Conservation (phyloP, 2,329 filamentous ascomycete species). For the Dactylonectria macrodidyma region DNA sequence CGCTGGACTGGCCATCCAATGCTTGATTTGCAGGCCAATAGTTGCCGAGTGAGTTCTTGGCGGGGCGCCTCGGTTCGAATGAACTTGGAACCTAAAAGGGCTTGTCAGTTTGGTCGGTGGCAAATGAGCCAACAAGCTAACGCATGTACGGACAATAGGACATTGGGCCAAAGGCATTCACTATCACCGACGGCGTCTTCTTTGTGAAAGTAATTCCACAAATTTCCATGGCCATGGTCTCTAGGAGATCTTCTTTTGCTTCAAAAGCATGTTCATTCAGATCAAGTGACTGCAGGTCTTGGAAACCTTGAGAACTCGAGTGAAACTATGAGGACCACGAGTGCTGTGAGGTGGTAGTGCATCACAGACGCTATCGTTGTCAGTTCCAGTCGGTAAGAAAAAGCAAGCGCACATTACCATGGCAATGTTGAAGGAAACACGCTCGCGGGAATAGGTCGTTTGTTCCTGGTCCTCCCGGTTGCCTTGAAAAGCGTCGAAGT, state of each 20-base stretch:
- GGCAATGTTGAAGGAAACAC: slow-evolving; percentile 59
- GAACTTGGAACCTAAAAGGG: slow-evolving; percentile 48
- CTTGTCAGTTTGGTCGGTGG: neutral
- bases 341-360: slow-evolving; percentile 59
- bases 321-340: slow-evolving; percentile 50
- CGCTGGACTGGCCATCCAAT: slow-evolving; percentile 58
- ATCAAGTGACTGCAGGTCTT: slow-evolving; percentile 3
- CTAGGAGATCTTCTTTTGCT: slow-evolving; percentile 47
- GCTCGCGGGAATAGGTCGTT: slow-evolving; percentile 52
- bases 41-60: slow-evolving; percentile 52
- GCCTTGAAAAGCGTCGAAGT: slow-evolving; percentile 51
- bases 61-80: slow-evolving; percentile 46
- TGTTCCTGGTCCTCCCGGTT: neutral
- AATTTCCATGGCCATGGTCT: slow-evolving; percentile 54
- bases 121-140: neutral
- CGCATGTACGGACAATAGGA: slow-evolving; percentile 57
- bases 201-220: slow-evolving; percentile 62
- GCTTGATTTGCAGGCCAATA: slow-evolving; percentile 51
- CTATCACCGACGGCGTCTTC: slow-evolving; percentile 58
- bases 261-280: neutral
- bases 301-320: slow-evolving; percentile 30
- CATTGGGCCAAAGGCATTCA: slow-evolving; percentile 65
- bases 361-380: slow-evolving; percentile 54
- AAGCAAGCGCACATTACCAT: slow-evolving; percentile 53
- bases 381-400: neutral